Conservation (phyloP, 768 basidiomycete species). For the Xanthoconium stramineum region DNA sequence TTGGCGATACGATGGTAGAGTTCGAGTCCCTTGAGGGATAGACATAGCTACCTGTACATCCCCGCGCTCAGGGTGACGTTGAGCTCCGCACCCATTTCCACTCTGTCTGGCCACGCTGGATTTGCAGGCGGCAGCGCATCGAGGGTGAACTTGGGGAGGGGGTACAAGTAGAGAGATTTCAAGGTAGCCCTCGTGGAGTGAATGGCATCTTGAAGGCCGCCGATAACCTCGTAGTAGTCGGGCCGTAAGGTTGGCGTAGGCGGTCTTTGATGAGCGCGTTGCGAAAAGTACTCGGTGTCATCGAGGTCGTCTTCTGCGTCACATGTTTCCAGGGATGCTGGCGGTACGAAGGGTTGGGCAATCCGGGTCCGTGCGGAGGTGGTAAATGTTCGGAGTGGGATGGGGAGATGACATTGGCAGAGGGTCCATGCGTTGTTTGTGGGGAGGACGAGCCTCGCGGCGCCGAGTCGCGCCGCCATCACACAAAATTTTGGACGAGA, state of each 20-base stretch:
- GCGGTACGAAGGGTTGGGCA: slow-evolving; percentile 23
- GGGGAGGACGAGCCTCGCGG: slow-evolving; percentile 4
- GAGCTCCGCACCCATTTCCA: slow-evolving; percentile 57
- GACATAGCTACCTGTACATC: slow-evolving; percentile 63
- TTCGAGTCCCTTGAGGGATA: slow-evolving; percentile 65
- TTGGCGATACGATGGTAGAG: slow-evolving; percentile 41
- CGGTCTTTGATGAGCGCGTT: slow-evolving; percentile 36
- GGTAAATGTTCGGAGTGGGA: slow-evolving; percentile 10
- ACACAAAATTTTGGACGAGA: slow-evolving; percentile 1
- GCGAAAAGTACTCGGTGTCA: slow-evolving; percentile 3
- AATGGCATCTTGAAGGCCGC: slow-evolving; percentile 63
- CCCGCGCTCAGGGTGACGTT: slow-evolving; percentile 59
- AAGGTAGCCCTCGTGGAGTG: slow-evolving; percentile 56
- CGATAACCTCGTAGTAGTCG: slow-evolving; percentile 69
- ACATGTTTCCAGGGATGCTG: slow-evolving; percentile 21
- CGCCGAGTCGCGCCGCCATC: slow-evolving; percentile 12
- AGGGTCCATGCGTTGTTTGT: slow-evolving; percentile 6
- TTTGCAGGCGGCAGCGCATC: slow-evolving; percentile 54
- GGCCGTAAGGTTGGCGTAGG: slow-evolving; percentile 73
- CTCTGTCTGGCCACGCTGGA: slow-evolving; percentile 66
- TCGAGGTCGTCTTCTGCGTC: slow-evolving; percentile 6
- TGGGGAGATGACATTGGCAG: background rate
- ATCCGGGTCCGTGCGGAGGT: slow-evolving; percentile 2
- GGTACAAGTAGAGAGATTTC: slow-evolving; percentile 64
- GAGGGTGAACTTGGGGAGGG: slow-evolving; percentile 70